phyloP scores from a whole-genome alignment of 2,329 filamentous ascomycete species.

The Esteya vermicola region DNA sequence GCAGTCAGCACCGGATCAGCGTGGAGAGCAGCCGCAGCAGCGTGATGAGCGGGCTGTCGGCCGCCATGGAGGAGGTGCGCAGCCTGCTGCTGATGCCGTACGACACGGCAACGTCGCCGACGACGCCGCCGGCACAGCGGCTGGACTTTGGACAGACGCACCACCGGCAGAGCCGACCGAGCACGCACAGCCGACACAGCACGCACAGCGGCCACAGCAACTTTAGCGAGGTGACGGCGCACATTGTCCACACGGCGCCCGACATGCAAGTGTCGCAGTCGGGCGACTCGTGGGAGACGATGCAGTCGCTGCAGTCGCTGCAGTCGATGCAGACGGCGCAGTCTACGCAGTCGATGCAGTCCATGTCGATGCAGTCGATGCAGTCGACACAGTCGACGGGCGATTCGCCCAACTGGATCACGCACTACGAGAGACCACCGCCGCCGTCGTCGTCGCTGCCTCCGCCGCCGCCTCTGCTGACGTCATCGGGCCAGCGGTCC shows the following conservation, averaged over 20 bases:
- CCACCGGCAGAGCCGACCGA: too few relatives aligned
- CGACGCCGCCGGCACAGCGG: neutral
- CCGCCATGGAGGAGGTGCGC: slow-evolving; percentile 10
- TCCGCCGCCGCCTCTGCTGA: too few relatives aligned
- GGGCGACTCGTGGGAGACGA: slow-evolving; percentile 10
- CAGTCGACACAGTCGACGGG: neutral
- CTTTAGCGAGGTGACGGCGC: too few relatives aligned
- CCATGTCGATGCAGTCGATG: neutral
- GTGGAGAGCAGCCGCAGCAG: too few relatives aligned
- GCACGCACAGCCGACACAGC: too few relatives aligned
- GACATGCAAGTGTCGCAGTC: slow-evolving; percentile 1
- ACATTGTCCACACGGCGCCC: too few relatives aligned
- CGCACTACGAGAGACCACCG: neutral
- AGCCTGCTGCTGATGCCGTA: slow-evolving; percentile 7
- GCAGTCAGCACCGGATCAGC: too few relatives aligned
- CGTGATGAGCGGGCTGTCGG: slow-evolving; percentile 7
- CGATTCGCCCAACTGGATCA: neutral
- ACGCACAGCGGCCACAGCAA: too few relatives aligned
- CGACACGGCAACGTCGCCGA: neutral
- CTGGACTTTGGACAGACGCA: too few relatives aligned
- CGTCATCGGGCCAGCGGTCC: too few relatives aligned
- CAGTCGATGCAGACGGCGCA: neutral
- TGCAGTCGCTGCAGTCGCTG: slow-evolving; percentile 3
- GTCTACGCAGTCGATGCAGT: slow-evolving; percentile 1
- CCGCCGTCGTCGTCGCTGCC: too few relatives aligned